Evolutionary conservation across 139 green algal genomes (phyloP).

Genomic region (Tetradesmus lagerheimii): DNA sequence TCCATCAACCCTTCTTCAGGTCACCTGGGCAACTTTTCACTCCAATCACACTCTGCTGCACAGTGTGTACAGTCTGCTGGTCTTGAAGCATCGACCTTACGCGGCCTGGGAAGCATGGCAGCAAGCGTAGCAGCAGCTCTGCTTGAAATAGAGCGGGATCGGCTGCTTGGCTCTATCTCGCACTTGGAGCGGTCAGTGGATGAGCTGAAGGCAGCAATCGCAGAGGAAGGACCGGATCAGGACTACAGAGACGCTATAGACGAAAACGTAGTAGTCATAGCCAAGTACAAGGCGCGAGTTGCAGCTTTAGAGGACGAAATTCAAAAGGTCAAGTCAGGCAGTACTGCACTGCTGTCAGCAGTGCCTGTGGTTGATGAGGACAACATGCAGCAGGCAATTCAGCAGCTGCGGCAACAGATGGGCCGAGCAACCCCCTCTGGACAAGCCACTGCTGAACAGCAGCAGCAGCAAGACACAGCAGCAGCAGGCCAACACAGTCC

Average conservation of each 20-base stretch:
- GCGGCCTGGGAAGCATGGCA: background rate
- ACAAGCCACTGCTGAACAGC: background rate
- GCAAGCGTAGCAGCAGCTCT: background rate
- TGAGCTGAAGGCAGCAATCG: constrained; percentile 36
- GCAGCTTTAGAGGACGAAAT: constrained; percentile 46
- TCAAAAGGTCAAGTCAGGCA: background rate
- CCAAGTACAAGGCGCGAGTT: constrained; percentile 42
- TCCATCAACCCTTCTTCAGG: background rate
- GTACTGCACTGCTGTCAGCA: background rate
- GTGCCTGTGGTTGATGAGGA: background rate
- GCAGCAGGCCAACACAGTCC: background rate
- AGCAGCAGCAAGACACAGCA: background rate
- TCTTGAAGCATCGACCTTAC: background rate
- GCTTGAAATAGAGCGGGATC: constrained; percentile 41
- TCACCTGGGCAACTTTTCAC: too few species aligned
- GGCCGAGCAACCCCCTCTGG: background rate
- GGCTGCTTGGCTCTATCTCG: background rate
- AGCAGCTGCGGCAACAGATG: constrained; percentile 21
- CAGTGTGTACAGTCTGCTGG: background rate
- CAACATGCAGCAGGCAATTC: background rate
- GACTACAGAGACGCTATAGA: constrained; percentile 44
- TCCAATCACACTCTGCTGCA: background rate
- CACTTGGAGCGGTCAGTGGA: constrained; percentile 29
- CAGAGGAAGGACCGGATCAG: constrained; percentile 24
- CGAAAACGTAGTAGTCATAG: constrained; percentile 43